Evolutionary conservation across 352 stramenopile genomes (phyloP).

Genomic region (Globisporangium mamillatum): DNA sequence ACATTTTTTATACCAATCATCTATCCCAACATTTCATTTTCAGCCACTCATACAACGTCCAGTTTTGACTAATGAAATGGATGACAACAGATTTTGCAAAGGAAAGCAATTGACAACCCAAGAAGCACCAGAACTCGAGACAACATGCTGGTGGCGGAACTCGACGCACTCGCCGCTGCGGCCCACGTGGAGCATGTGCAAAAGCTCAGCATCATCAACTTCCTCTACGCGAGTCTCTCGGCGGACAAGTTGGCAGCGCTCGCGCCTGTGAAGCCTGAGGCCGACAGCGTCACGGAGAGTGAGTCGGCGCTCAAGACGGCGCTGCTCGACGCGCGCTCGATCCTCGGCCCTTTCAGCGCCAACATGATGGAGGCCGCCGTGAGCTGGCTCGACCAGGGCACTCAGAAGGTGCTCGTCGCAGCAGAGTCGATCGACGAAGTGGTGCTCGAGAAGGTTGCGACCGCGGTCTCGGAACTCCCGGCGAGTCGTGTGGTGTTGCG

Average conservation of each 20-base stretch:
- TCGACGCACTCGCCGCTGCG: conserved; percentile 14
- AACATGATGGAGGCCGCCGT: conserved; percentile 55
- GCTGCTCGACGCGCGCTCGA: conserved; percentile 40
- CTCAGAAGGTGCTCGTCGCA: conserved; percentile 51
- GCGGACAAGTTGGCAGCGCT: conserved; percentile 28
- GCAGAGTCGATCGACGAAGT: conserved; percentile 40
- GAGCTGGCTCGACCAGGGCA: conserved; percentile 68
- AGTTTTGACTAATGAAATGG: neutral
- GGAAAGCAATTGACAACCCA: conserved; percentile 3
- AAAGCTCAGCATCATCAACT: conserved; percentile 46
- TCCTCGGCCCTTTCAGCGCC: conserved; percentile 59
- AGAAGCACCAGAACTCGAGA: neutral
- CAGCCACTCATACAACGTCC: neutral
- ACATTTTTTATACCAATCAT: neutral
- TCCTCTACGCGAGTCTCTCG: conserved; percentile 38
- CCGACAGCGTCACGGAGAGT: conserved; percentile 6
- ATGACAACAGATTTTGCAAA: neutral
- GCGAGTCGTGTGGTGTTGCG: conserved; percentile 56
- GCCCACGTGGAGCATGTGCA: conserved; percentile 20
- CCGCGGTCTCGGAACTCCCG: conserved; percentile 66
- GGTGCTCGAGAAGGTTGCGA: conserved; percentile 45
- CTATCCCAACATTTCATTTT: neutral
- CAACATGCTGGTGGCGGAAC: conserved; percentile 30
- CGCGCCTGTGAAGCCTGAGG: conserved; percentile 17
- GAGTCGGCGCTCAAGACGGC: conserved; percentile 40